Conservation (phyloP, 345 rosid species). For the Lepidium sativum region DNA sequence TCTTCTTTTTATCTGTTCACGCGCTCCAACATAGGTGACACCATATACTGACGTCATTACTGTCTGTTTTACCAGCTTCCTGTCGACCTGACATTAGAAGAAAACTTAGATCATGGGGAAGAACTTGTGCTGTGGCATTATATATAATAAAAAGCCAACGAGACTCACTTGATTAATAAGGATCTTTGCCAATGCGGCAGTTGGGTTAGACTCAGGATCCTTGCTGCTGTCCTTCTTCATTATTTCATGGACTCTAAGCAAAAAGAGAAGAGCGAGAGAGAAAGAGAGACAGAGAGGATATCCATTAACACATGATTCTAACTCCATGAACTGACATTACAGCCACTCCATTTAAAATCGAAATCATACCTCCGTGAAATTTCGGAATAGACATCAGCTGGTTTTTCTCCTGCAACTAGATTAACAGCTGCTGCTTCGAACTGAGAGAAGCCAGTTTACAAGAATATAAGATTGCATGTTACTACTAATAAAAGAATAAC, state of each 20-base stretch:
- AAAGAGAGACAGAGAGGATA: neutral
- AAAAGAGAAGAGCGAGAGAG: neutral
- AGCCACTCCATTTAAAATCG: neutral
- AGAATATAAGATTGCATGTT: conserved; percentile 3
- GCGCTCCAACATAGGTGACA: conserved; percentile 94
- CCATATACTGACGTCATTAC: conserved; percentile 99
- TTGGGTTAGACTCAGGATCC: conserved; percentile 66
- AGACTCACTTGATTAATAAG: conserved; percentile 66
- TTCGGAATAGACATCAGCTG: conserved; percentile 95
- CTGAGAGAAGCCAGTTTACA: conserved; percentile 33
- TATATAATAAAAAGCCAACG: neutral
- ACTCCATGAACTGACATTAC: neutral
- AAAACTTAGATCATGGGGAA: neutral
- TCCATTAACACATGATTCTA: conserved; percentile 7
- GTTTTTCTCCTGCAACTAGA: conserved; percentile 70
- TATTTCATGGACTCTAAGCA: conserved; percentile 72
- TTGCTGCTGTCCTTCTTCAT: conserved; percentile 70
- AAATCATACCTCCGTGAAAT: conserved; percentile 73
- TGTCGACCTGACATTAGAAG: conserved; percentile 67
- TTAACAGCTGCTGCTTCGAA: conserved; percentile 96
- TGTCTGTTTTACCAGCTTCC: conserved; percentile 91
- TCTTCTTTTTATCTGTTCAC: conserved; percentile 91
- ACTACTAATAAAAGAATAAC: neutral
- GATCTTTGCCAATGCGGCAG: conserved; percentile 70
- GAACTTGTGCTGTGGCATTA: neutral